Evolutionary conservation across 768 basidiomycete genomes (phyloP), one percentile per base, ranked within the genome.

Genomic region (Boletus subparvulus): DNA sequence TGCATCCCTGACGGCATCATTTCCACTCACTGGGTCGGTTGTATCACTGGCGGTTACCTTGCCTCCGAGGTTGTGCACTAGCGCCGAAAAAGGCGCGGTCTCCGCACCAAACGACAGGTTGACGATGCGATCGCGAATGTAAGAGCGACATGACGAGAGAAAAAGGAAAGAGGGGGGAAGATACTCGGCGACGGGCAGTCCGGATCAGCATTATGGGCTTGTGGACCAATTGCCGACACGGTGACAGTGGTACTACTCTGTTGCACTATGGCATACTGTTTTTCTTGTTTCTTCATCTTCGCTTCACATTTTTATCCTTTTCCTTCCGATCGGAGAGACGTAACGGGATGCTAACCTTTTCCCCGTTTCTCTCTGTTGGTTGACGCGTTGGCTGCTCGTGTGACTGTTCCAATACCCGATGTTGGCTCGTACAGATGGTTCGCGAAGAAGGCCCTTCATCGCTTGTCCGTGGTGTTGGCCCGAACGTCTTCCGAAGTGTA

Each of bases 401-500:
- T 32, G 26, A 26, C 48, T 21, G 4, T 24, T 35, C 26, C 13
- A 17, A 35, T 45, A 24, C 7, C 16, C 47, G 21, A 36, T 52
- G 3, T 4, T n/a, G 53, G 21, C 40, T 30, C 37, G 7, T 35
- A 14, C 53, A 91, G 87, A 95, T 96, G 90, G 83, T 93, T 12
- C 81, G 85, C 1, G 92, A 95, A 70, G 93, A 96, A 73, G 93
- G 93, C 5, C 59, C 77, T 16, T 87, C 87, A 0, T 89, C 90
- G 0, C 83, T 94, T 48, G 76, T 71, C 17, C 84, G 93, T 32
- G 94, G 94, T 24, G 79, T 90, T 6, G 85, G 81, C 4, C 94
- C 94, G 0, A 96, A 96, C 63, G 85, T 93, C 7, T 87, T 94
- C 69, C 83, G 93, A 69, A 88, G 92, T 1, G 66, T 94, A 14